Conservation (phyloP, 495 filamentous ascomycete genomes). For the Tirmania nivea region DNA sequence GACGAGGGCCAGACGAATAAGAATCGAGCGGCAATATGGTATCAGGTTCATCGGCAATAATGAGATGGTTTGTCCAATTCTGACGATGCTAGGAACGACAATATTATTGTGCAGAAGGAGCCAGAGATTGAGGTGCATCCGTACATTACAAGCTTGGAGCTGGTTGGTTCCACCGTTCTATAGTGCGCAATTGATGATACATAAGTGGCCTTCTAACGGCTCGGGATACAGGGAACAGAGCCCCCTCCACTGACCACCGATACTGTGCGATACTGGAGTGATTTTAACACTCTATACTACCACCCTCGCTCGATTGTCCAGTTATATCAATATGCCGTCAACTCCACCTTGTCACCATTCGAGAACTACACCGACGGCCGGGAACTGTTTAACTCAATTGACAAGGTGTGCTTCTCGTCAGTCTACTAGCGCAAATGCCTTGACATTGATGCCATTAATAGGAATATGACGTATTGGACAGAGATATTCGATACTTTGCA, state of each 20-base stretch:
- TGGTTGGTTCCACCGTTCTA: conserved; percentile 46
- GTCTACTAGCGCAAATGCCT: too few species aligned
- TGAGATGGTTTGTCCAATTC: not conserved
- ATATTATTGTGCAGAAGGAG: conserved; percentile 43
- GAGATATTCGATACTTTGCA: conserved; percentile 63
- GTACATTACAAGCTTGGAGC: conserved; percentile 60
- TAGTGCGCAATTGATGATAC: conserved; percentile 74
- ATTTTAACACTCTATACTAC: conserved; percentile 77
- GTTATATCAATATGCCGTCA: conserved; percentile 67
- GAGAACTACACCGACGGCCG: conserved; percentile 60
- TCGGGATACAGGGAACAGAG: conserved; percentile 49
- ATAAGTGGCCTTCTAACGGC: conserved; percentile 46
- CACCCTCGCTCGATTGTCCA: conserved; percentile 78
- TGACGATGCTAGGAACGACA: conserved; percentile 36
- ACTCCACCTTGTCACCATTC: conserved; percentile 56
- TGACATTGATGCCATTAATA: not conserved
- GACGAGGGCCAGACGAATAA: conserved; percentile 27
- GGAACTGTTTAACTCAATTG: conserved; percentile 54
- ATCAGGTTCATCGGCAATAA: not conserved
- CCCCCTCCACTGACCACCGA: conserved; percentile 41
- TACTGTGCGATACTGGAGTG: conserved; percentile 81
- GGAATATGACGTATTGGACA: conserved; percentile 70
- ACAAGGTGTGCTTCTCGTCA: conserved; percentile 37
- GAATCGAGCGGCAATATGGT: not conserved
- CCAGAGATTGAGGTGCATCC: conserved; percentile 41